These are phyloP conservation scores for Pleurotus cornucopiae DNA, from an alignment of 768 basidiomycete species.

Conservation along the genomic window DNA sequence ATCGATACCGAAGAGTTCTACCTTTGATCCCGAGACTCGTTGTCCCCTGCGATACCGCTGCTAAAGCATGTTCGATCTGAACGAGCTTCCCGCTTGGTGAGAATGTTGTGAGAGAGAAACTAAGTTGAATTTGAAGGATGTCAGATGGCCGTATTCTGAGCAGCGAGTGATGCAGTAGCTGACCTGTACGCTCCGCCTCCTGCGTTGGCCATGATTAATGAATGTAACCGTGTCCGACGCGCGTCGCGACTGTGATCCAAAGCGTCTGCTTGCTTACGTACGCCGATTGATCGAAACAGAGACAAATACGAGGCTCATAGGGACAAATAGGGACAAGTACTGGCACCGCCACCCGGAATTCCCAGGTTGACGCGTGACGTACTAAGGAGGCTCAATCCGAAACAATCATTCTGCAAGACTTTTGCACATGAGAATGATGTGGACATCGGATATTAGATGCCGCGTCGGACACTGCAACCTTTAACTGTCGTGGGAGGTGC, in stretches of 20 bases:
- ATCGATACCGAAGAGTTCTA: conserved; percentile 26
- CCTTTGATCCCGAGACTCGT: conserved; percentile 99
- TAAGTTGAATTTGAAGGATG: conserved; percentile 25
- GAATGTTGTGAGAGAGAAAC: conserved; percentile 99
- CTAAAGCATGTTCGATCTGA: conserved; percentile 99
- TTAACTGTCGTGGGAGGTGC: too few species aligned
- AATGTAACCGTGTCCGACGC: neutral
- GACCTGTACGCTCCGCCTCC: conserved; percentile 81
- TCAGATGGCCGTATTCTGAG: neutral
- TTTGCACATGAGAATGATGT: neutral
- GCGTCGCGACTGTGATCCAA: conserved; percentile 2
- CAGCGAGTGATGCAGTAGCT: conserved; percentile 12
- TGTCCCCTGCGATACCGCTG: conserved; percentile 91
- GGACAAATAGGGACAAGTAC: neutral
- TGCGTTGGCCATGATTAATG: conserved; percentile 63
- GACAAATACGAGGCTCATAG: too few species aligned
- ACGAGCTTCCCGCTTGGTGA: conserved; percentile 98
- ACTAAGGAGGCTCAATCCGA: neutral
- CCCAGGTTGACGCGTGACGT: neutral
- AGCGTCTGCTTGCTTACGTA: neutral
- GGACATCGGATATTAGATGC: neutral
- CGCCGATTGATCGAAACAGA: too few species aligned
- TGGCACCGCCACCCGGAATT: neutral
- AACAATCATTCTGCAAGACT: too few species aligned
- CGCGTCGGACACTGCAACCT: too few species aligned